These are phyloP conservation scores for Hypericum perforatum DNA, from an alignment of 345 rosid species.

Conservation along the genomic window DNA sequence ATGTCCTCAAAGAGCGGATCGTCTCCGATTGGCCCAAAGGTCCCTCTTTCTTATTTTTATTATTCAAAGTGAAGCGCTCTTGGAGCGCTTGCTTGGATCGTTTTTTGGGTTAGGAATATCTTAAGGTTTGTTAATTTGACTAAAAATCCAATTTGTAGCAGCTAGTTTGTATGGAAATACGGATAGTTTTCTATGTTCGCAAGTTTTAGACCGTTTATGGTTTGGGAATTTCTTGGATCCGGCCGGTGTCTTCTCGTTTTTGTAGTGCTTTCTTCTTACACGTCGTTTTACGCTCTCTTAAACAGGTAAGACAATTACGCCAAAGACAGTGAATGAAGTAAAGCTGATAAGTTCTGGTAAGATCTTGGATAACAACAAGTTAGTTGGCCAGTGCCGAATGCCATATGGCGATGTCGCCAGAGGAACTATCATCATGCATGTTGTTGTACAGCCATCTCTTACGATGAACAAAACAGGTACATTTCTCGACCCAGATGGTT, in stretches of 20 bases:
- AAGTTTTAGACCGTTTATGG: too few species aligned
- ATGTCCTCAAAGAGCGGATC: conserved; percentile 76
- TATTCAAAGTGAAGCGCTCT: not conserved
- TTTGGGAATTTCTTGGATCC: too few species aligned
- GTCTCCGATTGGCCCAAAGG: conserved; percentile 97
- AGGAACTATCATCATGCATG: conserved; percentile 63
- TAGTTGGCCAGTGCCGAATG: conserved; percentile 73
- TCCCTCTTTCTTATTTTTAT: conserved; percentile 14
- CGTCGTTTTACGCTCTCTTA: too few species aligned
- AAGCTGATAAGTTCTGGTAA: conserved; percentile 83
- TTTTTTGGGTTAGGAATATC: not conserved
- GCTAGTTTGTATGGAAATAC: too few species aligned
- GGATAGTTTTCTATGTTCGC: too few species aligned
- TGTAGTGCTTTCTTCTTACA: too few species aligned
- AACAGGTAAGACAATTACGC: conserved; percentile 61
- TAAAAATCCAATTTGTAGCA: too few species aligned
- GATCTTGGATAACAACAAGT: conserved; percentile 72
- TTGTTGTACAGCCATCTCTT: conserved; percentile 79
- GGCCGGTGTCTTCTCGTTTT: too few species aligned
- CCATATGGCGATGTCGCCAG: conserved; percentile 65
- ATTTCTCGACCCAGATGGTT: not conserved
- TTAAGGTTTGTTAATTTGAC: too few species aligned
- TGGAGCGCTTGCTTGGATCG: not conserved
- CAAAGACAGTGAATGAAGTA: conserved; percentile 70
- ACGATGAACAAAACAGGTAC: conserved; percentile 61